Base-by-base conservation (phyloP, 805 yeast species). In the Saturnispora sekii region DNA sequence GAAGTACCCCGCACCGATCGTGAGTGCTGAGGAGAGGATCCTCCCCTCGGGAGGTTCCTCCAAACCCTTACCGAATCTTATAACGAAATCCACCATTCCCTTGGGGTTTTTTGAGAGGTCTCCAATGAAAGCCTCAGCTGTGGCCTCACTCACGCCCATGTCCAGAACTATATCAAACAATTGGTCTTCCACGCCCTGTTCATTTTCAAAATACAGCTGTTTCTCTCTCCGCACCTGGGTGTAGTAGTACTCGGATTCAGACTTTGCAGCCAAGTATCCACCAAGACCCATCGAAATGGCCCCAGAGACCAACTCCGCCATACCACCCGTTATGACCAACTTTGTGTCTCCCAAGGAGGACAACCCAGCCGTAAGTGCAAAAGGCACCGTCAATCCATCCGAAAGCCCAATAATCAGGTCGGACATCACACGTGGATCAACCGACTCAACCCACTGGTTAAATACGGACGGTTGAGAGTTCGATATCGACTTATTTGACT, bases 201-300 rank as follows among this genome's bases (percentile, higher is more conserved):
- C 79, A 51, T 74, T 76, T 48, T 74, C 74, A 62, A 79, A 83
- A 53, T 81, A 80, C 48, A 74, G 71, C 55, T 74, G 70, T 57
- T 81, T 83, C 59, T 84, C 93, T 55, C 74, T 70, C 53, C 74
- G 76, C 37, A 83, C 89, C 61, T 82, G 86, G 16, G 81, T 73
- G 43, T 71, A 69, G 61, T 82, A 84, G 62, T 78, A 84, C 59
- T 84, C 90, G 18, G 72, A 66, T 66, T 90, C 98, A 11, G 89
- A 79, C 62, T 82, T 83, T 36, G 98, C 98, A 29, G 97, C 98
- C 46, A 90, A 70, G 63, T 77, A 90, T 29, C 98, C 98, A 47
- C 98, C 98, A 45, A 90, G 76, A 8, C 98, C 97, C 98, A 90
- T 90, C 28, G 95, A 84, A 43, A 90, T 89, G 38, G 97, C 95